Conservation (phyloP, 768 basidiomycete species). For the Leccinum fibrillosum region DNA sequence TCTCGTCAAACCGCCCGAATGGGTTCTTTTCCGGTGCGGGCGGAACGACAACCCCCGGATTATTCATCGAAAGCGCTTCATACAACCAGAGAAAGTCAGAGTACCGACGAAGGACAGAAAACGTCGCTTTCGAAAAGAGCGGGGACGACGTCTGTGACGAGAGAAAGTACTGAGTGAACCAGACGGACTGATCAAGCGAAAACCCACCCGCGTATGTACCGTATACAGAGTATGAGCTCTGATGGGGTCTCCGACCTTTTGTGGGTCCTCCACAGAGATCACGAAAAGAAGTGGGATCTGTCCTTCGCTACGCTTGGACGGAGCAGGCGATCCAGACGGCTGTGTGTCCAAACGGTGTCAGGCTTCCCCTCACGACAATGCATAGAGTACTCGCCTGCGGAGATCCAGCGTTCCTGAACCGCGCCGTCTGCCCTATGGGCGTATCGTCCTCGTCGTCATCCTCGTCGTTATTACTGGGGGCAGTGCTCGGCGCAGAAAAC, state of each 20-base stretch:
- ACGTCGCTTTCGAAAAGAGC: slow-evolving; percentile 74
- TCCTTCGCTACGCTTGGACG: slow-evolving; percentile 33
- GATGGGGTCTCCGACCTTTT: slow-evolving; percentile 95
- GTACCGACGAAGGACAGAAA: slow-evolving; percentile 95
- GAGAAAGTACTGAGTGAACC: not conserved
- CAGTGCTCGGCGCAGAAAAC: slow-evolving; percentile 20
- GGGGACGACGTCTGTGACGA: slow-evolving; percentile 74
- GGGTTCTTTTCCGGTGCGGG: slow-evolving; percentile 95
- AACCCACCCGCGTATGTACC: slow-evolving; percentile 77
- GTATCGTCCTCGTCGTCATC: slow-evolving; percentile 72
- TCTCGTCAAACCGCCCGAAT: slow-evolving; percentile 89
- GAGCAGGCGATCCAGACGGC: slow-evolving; percentile 13
- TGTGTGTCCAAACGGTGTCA: slow-evolving; percentile 7
- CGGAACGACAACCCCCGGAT: slow-evolving; percentile 96
- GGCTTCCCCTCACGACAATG: not conserved
- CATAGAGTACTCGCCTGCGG: slow-evolving; percentile 16
- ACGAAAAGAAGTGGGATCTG: slow-evolving; percentile 68
- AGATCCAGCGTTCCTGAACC: slow-evolving; percentile 29
- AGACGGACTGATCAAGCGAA: not conserved
- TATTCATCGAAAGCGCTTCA: slow-evolving; percentile 82
- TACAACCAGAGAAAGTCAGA: slow-evolving; percentile 98
- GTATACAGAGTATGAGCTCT: slow-evolving; percentile 96
- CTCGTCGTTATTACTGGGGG: slow-evolving; percentile 44
- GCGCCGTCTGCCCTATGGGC: slow-evolving; percentile 51
- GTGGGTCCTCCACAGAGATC: slow-evolving; percentile 95